Evolutionary conservation across 2,329 filamentous ascomycete genomes (phyloP), one percentile per base, ranked within the genome.

Genomic region (Camptophora hylomeconis): DNA sequence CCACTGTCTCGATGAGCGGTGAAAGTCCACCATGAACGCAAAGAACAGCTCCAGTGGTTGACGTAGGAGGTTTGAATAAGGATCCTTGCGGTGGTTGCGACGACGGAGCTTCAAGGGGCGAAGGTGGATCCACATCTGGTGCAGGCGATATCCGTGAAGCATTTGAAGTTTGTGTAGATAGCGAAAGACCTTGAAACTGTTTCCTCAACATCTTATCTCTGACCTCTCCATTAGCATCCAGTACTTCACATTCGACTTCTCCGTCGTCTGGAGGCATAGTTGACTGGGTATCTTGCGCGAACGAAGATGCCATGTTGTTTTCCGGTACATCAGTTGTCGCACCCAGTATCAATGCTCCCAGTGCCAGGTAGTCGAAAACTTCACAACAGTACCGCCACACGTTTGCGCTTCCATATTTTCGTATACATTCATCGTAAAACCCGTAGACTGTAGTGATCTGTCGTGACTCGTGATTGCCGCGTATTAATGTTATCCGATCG

Each of bases 331-430:
- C 65, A 5, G 72, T 71, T 23, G 70, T 67, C 15, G 89, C 84
- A 41, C 89, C 89, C n/a, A 93, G 71, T 5, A 89, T 81, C 40
- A 93, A 75, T 25, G 86, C 86, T 29, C 82, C 84, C 4, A 94
- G 71, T 4, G 86, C 83, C 13, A 98, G 73, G 54, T 94, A 95
- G 58, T 98, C 87, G 51, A 98, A 98, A 3, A 95, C 80, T 47
- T 98, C 89, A 58, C 86, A 94, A 61, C 86, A 98, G 51, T 94
- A 87, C 31, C 82, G 71, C 87, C 87, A 95, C 1, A 95, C 87
- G 46, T 94, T 95, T 20, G 87, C 86, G 50, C 80, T 92, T 36
- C 87, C 87, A 49, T 95, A 95, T 58, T 95, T 95, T 30, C 87
- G 70, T 39, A 94, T 66, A 49, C 87, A 95, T 60, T 95, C 87